These are phyloP conservation scores for Leccinum obscurum DNA, from an alignment of 768 basidiomycete species.

Conservation along the genomic window DNA sequence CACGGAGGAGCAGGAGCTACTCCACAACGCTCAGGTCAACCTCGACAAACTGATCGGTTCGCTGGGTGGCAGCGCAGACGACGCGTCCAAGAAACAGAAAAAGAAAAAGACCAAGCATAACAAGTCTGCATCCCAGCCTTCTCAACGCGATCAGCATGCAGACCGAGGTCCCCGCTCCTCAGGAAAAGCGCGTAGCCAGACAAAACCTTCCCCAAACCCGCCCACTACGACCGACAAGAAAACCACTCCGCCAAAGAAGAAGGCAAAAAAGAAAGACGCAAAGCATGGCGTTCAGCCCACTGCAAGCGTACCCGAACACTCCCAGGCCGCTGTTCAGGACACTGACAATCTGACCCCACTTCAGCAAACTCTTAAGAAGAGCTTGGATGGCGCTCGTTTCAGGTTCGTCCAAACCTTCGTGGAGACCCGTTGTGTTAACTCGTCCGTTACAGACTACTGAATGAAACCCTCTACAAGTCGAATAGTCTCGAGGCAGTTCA, in stretches of 20 bases:
- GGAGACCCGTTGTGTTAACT: constrained; percentile 10
- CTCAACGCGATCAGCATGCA: constrained; percentile 9
- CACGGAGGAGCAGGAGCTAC: constrained; percentile 38
- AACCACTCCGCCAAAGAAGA: constrained; percentile 10
- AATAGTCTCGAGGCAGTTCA: constrained; percentile 69
- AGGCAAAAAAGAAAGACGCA: constrained; percentile 21
- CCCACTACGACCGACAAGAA: constrained; percentile 3
- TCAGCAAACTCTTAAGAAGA: constrained; percentile 77
- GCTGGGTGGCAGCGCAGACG: constrained; percentile 35
- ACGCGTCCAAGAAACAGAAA: constrained; percentile 24
- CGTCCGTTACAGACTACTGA: constrained; percentile 65
- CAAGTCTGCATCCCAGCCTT: constrained; percentile 6
- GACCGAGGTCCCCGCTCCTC: neutral
- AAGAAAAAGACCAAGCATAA: constrained; percentile 4
- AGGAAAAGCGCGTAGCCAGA: constrained; percentile 2
- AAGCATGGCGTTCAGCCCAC: constrained; percentile 22
- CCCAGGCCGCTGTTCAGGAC: constrained; percentile 11
- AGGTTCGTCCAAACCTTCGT: constrained; percentile 44
- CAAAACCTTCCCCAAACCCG: constrained; percentile 15
- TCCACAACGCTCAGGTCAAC: constrained; percentile 47
- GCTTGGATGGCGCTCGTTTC: constrained; percentile 84
- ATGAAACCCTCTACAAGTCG: constrained; percentile 90
- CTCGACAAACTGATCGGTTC: constrained; percentile 61
- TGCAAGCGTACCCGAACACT: constrained; percentile 17
- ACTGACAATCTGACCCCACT: constrained; percentile 57